Base-by-base conservation (phyloP, 768 basidiomycete species). In the Xerocomellus chrysenteron region DNA sequence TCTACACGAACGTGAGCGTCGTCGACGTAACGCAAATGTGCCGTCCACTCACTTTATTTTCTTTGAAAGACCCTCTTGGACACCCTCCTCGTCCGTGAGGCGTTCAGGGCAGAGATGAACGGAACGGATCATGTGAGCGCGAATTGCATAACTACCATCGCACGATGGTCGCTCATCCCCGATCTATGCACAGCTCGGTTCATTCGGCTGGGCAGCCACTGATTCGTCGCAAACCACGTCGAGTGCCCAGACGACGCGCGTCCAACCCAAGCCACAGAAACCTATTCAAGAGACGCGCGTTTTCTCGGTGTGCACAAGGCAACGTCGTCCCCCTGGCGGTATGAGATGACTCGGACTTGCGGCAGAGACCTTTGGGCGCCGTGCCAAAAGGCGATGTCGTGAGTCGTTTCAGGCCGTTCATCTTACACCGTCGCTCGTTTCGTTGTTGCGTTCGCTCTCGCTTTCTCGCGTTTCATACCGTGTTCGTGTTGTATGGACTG, bases 1-100 rank as follows among this genome's bases (percentile, higher is more conserved):
- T 21, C 21, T 21, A 21, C 21, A 21, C 21, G 21, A 81, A 81
- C 48, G 80, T 81, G 54, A 65, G 78, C 54, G 7, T 39, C 16
- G 13, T 28, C n/a, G 1, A 19, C 24, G 16, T 36, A 39, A 39
- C 36, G 24, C 2, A 13, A 30, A 19, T 9, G 9, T 16, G 36
- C 5, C 16, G 3, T 30, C 19, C 19, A 12, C 11, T 24, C 1
- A 47, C 8, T n/a, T 30, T n/a, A 32, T 17, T 32, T 26, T 1
- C 19, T 32, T n/a, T 36, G 4, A 9, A 46, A 57, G 50, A 52
- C 56, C 24, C 46, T 56, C 37, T 28, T 61, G 54, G 60, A 61
- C 19, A 56, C 45, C 47, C 50, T 61, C 3, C 47, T 61, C 4
- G 17, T 33, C 9, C 59, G 60, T 8, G 45, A 56, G 21, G 35